Base-by-base conservation (phyloP, 2,329 filamentous ascomycete species). In the Paecilomyces fulvus region DNA sequence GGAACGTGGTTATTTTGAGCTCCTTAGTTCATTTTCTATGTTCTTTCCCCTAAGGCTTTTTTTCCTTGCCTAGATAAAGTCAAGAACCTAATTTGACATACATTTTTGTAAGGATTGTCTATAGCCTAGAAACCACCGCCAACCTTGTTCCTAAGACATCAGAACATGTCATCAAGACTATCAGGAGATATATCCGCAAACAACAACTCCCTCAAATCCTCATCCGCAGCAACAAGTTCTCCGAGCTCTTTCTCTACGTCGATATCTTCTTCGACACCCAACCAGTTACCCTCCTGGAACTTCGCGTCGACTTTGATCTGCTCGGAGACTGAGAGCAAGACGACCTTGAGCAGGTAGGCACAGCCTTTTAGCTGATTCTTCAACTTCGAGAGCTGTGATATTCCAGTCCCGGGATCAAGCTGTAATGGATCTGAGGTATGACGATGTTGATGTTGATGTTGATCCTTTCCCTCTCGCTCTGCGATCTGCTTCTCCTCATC, bases 181-280 rank as follows among this genome's bases (percentile, higher is more conserved):
- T 60, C 53, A 28, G 52, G 30, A 52, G 64, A 58, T 23, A 69
- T 54, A 10, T 62, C 60, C 12, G 37, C 55, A 51, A 59, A 20
- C 3, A 73, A 63, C 25, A 76, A 62, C 3, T 58, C 64, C 25
- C 58, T 57, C 17, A 76, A 56, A 49, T 63, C 59, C 43, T 65
- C 59, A 64, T 75, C 74, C 3, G 67, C 69, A 17, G 69, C 64
- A 61, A 72, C 70, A 21, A 77, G 60, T 33, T 64, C 60, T 50
- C 64, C 56, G 9, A 78, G 56, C 30, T 75, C 72, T 20, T 57
- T 56, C 20, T 70, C 66, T 48, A 75, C 65, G 28, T 64, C 60
- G 23, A 70, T 52, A 65, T 64, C 56, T 65, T 67, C 12, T 60
- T 62, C 49, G 56, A 58, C 46, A 59, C 6, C 54, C 64, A 63